phyloP scores from a whole-genome alignment of 192 early-diverging fungal genomes.

The Rhizophagus clarus region DNA sequence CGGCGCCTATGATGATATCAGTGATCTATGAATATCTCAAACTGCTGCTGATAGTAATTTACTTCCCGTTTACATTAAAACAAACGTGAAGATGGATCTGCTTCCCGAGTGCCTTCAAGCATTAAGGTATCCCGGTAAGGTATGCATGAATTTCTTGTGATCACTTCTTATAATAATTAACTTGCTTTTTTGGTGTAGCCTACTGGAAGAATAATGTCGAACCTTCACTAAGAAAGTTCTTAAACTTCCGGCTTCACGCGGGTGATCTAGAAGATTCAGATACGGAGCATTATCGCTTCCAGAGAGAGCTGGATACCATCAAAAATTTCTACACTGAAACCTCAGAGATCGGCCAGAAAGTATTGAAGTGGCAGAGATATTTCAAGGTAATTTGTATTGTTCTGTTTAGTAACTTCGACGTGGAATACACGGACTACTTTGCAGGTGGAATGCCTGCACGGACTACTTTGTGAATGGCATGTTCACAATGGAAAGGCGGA shows the following conservation, averaged over 20 bases:
- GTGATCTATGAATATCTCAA: too few species aligned
- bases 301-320: conserved; percentile 3
- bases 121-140: conserved; percentile 24
- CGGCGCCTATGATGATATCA: too few species aligned
- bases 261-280: conserved; percentile 2
- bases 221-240: conserved; percentile 18
- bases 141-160: not conserved
- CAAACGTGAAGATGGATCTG: too few species aligned
- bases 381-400: not conserved
- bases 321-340: not conserved
- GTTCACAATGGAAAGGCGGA: not conserved
- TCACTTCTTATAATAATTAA: conserved; percentile 10
- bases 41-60: too few species aligned
- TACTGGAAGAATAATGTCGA: not conserved
- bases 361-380: not conserved
- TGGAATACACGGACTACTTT: not conserved
- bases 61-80: too few species aligned
- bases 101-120: conserved; percentile 7
- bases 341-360: conserved; percentile 1
- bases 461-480: conserved; percentile 13
- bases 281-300: not conserved
- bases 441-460: conserved; percentile 19
- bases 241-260: not conserved
- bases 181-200: not conserved
- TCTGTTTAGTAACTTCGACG: not conserved